These are phyloP conservation scores for Blastomyces silverae DNA, from an alignment of 2,329 filamentous ascomycete species.

Conservation along the genomic window DNA sequence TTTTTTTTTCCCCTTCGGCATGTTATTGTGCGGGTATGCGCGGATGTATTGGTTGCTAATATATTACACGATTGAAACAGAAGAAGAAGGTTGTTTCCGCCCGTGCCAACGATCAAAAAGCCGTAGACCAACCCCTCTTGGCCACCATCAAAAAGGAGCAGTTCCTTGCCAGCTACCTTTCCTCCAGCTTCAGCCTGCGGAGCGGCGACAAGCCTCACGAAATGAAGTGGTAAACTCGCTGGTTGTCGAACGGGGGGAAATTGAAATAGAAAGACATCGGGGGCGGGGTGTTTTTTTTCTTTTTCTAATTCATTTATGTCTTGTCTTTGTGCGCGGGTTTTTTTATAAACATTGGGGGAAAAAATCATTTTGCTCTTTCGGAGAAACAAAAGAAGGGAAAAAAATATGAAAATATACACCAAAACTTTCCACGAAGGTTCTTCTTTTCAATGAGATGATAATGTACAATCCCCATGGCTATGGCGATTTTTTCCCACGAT, in stretches of 20 bases:
- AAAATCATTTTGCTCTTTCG: not conserved
- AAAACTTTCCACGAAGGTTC: slow-evolving; percentile 2
- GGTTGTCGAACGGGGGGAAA: slow-evolving; percentile 33
- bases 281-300: slow-evolving; percentile 5
- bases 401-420: slow-evolving; percentile 10
- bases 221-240: slow-evolving; percentile 80
- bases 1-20: not conserved
- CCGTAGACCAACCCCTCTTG: slow-evolving; percentile 92
- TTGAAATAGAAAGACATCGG: slow-evolving; percentile 10
- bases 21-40: slow-evolving; percentile 5
- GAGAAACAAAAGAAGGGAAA: slow-evolving; percentile 5
- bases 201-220: slow-evolving; percentile 99
- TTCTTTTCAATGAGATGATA: slow-evolving; percentile 12
- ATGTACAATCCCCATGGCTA: slow-evolving; percentile 12
- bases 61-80: slow-evolving; percentile 45
- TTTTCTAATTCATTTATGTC: not conserved
- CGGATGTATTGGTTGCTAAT: slow-evolving; percentile 12
- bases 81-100: slow-evolving; percentile 94
- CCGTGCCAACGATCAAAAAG: slow-evolving; percentile 96
- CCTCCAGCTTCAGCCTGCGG: slow-evolving; percentile 94
- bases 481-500: slow-evolving; percentile 7
- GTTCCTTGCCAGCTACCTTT: slow-evolving; percentile 87
- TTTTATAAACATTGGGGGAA: not conserved
- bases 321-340: slow-evolving; percentile 7
- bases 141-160: slow-evolving; percentile 98